Evolutionary conservation across 2,329 filamentous ascomycete genomes (phyloP).

Genomic region (Curvularia hawaiiensis): DNA sequence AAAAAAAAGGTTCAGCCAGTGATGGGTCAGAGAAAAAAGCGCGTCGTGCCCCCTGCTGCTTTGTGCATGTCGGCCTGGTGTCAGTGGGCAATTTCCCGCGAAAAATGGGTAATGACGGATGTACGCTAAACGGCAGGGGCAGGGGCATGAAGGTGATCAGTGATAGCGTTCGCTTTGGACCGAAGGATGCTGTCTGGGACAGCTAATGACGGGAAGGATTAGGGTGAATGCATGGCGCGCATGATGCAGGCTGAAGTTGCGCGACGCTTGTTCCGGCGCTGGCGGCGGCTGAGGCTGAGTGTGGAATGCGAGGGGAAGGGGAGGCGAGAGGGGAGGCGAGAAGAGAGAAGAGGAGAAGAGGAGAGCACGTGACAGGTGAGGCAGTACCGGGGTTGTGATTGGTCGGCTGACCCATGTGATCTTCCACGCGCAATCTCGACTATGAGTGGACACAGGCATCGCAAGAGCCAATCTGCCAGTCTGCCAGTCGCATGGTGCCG

Average conservation of each 20-base stretch:
- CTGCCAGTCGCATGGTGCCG: background rate
- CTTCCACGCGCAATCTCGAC: constrained; percentile 1
- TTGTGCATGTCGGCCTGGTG: background rate
- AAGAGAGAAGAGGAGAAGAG: background rate
- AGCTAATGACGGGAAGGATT: constrained; percentile 10
- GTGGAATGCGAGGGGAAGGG: background rate
- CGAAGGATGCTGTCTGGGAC: constrained; percentile 6
- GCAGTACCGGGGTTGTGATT: background rate
- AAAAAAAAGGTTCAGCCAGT: background rate
- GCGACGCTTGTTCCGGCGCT: background rate
- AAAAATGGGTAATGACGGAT: constrained; percentile 3
- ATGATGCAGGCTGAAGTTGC: constrained; percentile 5
- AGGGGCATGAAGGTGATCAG: constrained; percentile 6
- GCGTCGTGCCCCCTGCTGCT: background rate
- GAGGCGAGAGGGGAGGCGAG: too few species aligned
- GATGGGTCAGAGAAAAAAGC: background rate
- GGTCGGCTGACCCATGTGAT: background rate
- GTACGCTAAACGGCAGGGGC: constrained; percentile 11
- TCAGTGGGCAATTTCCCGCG: constrained; percentile 7
- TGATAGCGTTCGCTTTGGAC: constrained; percentile 7
- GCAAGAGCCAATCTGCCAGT: constrained; percentile 11
- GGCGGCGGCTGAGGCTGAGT: background rate
- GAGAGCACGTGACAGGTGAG: background rate
- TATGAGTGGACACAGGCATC: constrained; percentile 7
- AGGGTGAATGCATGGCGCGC: constrained; percentile 13